Percentiles rank a stretch among this genome's conserved stretches.
phyloP scores from a whole-genome alignment of 2,329 filamentous ascomycete species.

The Ophiostoma australiae region DNA sequence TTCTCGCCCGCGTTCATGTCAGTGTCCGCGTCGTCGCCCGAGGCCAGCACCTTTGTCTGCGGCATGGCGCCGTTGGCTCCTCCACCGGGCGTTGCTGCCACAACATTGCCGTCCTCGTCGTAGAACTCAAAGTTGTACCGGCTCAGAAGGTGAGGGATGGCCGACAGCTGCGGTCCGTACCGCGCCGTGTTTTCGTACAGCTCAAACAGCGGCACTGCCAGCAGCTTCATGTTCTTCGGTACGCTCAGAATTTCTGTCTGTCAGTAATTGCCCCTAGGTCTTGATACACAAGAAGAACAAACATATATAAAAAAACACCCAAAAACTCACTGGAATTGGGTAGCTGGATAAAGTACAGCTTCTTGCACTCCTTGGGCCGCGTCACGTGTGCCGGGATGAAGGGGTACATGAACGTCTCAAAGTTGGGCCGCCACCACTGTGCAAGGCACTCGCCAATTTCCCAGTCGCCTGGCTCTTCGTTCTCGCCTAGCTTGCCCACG shows the following conservation, averaged over 20 bases:
- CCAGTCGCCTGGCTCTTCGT: slow-evolving; percentile 83
- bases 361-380: slow-evolving; percentile 97
- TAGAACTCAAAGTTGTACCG: slow-evolving; percentile 98
- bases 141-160: slow-evolving; percentile 90
- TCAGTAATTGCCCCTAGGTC: background rate
- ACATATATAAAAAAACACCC: too few relatives aligned
- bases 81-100: slow-evolving; percentile 73
- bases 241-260: slow-evolving; percentile 81
- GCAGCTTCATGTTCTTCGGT: slow-evolving; percentile 98
- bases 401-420: slow-evolving; percentile 99
- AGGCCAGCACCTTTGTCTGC: slow-evolving; percentile 60
- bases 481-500: slow-evolving; percentile 78
- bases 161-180: slow-evolving; percentile 92
- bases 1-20: slow-evolving; percentile 44
- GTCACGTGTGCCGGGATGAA: slow-evolving; percentile 96
- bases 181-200: slow-evolving; percentile 94
- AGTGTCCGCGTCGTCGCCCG: slow-evolving; percentile 56
- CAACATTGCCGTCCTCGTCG: slow-evolving; percentile 83
- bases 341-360: slow-evolving; percentile 94
- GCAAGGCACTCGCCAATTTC: slow-evolving; percentile 89
- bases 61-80: slow-evolving; percentile 52
- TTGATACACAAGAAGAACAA: background rate
- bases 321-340: slow-evolving; percentile 72
- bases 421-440: slow-evolving; percentile 98
- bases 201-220: slow-evolving; percentile 94